phyloP scores from a whole-genome alignment of 83 land plant genomes.

The Larix sibirica region DNA sequence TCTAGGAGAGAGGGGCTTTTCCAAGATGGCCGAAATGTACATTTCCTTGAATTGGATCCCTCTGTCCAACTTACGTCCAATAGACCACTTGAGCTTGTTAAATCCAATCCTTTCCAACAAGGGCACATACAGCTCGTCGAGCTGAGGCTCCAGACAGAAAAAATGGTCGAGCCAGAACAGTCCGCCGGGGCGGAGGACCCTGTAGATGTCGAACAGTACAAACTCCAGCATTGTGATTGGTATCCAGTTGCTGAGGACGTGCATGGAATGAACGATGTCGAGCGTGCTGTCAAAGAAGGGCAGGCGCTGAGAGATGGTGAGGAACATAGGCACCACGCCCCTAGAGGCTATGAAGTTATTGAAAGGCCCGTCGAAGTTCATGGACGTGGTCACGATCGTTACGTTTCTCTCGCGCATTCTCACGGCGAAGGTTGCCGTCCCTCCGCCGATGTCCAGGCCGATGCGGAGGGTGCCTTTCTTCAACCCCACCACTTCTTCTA shows the following conservation, averaged over 20 bases:
- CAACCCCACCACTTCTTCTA: constrained; percentile 45
- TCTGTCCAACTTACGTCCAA: constrained; percentile 69
- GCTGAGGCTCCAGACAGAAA: constrained; percentile 74
- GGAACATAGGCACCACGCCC: constrained; percentile 69
- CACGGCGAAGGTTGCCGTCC: constrained; percentile 84
- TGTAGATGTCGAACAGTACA: constrained; percentile 66
- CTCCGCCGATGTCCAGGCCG: constrained; percentile 66
- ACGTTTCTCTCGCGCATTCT: constrained; percentile 75
- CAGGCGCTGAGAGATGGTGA: constrained; percentile 70
- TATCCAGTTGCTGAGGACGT: constrained; percentile 82
- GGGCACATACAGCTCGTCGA: constrained; percentile 55
- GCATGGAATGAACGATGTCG: constrained; percentile 88
- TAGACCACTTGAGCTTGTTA: constrained; percentile 60
- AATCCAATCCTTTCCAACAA: constrained; percentile 62
- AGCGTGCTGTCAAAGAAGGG: constrained; percentile 88
- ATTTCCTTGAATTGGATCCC: constrained; percentile 61
- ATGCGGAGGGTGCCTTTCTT: constrained; percentile 51
- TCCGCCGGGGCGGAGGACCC: constrained; percentile 85
- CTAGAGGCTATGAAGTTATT: constrained; percentile 80
- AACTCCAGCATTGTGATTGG: constrained; percentile 61
- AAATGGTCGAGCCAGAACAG: constrained; percentile 86
- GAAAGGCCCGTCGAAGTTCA: constrained; percentile 85
- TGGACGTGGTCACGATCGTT: constrained; percentile 64
- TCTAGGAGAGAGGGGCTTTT: constrained; percentile 53
- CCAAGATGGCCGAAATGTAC: constrained; percentile 80